Percentiles rank a stretch among this genome's conserved stretches.
These are phyloP conservation scores for Oleoguttula mirabilis DNA, from an alignment of 495 filamentous ascomycete genomes.

Conservation along the genomic window DNA sequence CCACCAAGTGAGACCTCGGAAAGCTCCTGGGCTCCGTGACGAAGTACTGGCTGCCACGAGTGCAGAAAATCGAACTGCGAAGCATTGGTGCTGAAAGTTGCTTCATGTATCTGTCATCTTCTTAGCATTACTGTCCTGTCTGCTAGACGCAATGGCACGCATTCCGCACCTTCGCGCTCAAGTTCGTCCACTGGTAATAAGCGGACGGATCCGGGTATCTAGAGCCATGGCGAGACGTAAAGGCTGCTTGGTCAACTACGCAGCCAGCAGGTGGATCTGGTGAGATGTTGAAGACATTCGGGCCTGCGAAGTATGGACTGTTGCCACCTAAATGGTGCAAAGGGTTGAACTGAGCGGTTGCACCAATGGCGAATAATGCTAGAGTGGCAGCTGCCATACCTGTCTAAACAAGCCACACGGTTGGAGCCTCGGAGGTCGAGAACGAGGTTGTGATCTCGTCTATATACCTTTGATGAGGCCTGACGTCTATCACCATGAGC, in stretches of 20 bases:
- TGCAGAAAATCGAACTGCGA: conserved; percentile 5
- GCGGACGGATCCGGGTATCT: conserved; percentile 41
- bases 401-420: too few species aligned
- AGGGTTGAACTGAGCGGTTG: conserved; percentile 22
- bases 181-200: conserved; percentile 1
- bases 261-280: conserved; percentile 39
- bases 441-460: too few species aligned
- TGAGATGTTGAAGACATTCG: conserved; percentile 42
- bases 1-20: conserved; percentile 41
- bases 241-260: conserved; percentile 42
- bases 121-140: too few species aligned
- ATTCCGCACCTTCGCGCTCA: conserved; percentile 6
- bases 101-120: background rate
- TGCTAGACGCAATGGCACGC: too few species aligned
- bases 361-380: conserved; percentile 2
- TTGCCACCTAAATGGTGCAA: conserved; percentile 42
- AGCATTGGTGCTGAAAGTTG: conserved; percentile 3
- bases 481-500: too few species aligned
- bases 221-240: conserved; percentile 44
- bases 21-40: conserved; percentile 37
- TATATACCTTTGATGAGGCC: too few species aligned
- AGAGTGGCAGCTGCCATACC: background rate
- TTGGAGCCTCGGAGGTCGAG: too few species aligned
- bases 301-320: conserved; percentile 43
- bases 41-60: conserved; percentile 40